Evolutionary conservation across 2,329 filamentous ascomycete species (phyloP).

Genomic region (Penicillium hordei): DNA sequence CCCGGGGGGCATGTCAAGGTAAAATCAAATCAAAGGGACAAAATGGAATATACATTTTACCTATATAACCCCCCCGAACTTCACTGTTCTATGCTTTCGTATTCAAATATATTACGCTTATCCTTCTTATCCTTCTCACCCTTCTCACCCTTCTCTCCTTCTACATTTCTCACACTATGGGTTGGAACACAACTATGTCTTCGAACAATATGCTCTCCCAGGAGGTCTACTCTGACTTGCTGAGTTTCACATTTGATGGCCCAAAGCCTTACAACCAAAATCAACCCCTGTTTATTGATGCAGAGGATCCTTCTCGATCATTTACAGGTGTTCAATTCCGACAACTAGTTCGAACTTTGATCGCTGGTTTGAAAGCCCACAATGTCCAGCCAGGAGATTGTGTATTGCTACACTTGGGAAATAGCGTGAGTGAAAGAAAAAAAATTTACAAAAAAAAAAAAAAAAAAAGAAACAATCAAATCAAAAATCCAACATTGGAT

Average conservation of each 20-base stretch:
- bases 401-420: constrained; percentile 45
- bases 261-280: constrained; percentile 36
- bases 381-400: constrained; percentile 44
- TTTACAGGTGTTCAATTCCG: constrained; percentile 39
- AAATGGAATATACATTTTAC: neutral
- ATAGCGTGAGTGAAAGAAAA: constrained; percentile 37
- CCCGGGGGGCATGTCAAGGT: no score
- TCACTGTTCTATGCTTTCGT: neutral
- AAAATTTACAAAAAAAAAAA: no score
- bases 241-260: constrained; percentile 44
- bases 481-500: neutral
- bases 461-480: no score
- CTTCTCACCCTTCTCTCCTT: no score
- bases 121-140: no score
- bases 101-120: neutral
- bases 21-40: constrained; percentile 2
- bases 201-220: constrained; percentile 11
- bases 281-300: constrained; percentile 46
- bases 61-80: neutral
- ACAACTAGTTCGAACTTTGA: constrained; percentile 39
- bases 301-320: constrained; percentile 39
- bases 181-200: constrained; percentile 4
- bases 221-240: constrained; percentile 39
- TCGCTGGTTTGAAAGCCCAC: constrained; percentile 42
- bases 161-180: neutral